Evolutionary conservation across 257 asterid genomes (phyloP), one percentile per base, ranked within the genome.

Genomic region (Ophiorrhiza pumila): DNA sequence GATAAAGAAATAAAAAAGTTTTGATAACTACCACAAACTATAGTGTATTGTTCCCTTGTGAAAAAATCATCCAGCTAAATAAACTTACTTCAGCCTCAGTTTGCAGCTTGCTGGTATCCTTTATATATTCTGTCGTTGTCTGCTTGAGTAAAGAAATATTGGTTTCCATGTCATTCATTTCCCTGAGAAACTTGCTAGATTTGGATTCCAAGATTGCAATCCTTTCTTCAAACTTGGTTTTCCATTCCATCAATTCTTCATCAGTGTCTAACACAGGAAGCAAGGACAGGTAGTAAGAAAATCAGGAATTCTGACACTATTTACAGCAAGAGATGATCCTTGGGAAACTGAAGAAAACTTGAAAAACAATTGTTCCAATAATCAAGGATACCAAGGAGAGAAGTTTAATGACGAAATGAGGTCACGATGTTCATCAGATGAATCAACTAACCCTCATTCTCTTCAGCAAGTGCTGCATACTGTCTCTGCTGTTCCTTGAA

Each of bases 231-330:
- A 90, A 95, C 87, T 89, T 88, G 79, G 86, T 83, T 81, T 87
- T 92, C 98, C 98, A 95, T 80, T 90, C 98, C 80, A 77, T 87
- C 78, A 95, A 79, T 77, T 95, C 94, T 87, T 92, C 98, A 83
- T 95, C 97, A 71, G 99, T 89, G 82, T 95, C 99, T 95, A 76
- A 49, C 35, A 64, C 60, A 68, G 57, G 72, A 76, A 50, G 69
- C 43, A 32, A 58, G 62, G 37, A n/a, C 25, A 50, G 52, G 15
- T 58, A 71, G 57, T 37, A 52, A n/a, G 61, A 66, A 46, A 41
- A 63, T n/a, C 35, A 34, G n/a, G 49, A 29, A 43, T 63, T 78
- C 25, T 41, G 32, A 41, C 22, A 53, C 20, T 53, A 52, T 29
- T 29, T 47, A 34, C 52, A 68, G 73, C n/a, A 31, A 42, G 55